phyloP scores from a whole-genome alignment of 2,329 filamentous ascomycete species.

The Hypoxylon sp. region DNA sequence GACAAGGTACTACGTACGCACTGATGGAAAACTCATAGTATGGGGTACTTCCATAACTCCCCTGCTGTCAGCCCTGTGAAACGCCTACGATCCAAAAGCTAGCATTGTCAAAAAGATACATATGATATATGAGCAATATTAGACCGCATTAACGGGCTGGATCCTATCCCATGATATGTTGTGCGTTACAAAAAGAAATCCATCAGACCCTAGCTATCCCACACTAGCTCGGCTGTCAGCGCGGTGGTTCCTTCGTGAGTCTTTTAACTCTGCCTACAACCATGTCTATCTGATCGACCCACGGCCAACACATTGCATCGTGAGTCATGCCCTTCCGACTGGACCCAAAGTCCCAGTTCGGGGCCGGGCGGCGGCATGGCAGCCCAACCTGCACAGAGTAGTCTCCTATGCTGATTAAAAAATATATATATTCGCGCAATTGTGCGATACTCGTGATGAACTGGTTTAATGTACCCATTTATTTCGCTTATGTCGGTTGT shows the following conservation, averaged over 20 bases:
- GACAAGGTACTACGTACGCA: conserved; percentile 29
- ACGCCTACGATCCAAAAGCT: conserved; percentile 20
- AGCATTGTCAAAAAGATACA: conserved; percentile 13
- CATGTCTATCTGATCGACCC: conserved; percentile 23
- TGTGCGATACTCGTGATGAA: conserved; percentile 12
- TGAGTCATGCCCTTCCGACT: conserved; percentile 36
- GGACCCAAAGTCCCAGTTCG: conserved; percentile 17
- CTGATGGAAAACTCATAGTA: conserved; percentile 24
- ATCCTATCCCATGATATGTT: conserved; percentile 19
- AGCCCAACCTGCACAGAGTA: conserved; percentile 31
- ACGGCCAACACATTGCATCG: conserved; percentile 35
- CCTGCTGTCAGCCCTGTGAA: conserved; percentile 35
- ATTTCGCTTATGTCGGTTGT: background rate
- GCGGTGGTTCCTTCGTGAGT: background rate
- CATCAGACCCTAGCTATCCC: conserved; percentile 20
- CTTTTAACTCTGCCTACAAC: conserved; percentile 20
- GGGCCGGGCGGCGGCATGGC: conserved; percentile 28
- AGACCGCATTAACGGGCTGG: conserved; percentile 17
- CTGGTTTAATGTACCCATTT: conserved; percentile 2
- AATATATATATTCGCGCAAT: conserved; percentile 12
- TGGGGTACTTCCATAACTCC: conserved; percentile 32
- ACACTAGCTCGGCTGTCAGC: conserved; percentile 16
- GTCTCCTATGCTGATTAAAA: conserved; percentile 11
- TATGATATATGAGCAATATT: background rate
- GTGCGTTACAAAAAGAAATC: conserved; percentile 15